Conservation (phyloP, 176 grass and related monocot genomes). For the Oryza punctata region DNA sequence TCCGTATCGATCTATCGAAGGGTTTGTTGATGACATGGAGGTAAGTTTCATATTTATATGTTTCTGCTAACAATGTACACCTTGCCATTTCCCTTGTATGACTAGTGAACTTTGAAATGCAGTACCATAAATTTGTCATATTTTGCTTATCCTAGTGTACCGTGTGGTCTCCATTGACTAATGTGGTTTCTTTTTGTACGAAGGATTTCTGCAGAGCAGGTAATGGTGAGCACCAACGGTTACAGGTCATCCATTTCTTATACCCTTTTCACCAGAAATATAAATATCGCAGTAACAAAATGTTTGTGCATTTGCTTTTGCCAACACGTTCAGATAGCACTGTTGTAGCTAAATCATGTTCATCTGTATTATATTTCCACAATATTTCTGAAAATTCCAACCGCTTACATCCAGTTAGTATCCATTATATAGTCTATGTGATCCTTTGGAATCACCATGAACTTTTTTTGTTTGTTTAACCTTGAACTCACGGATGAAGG, state of each 20-base stretch:
- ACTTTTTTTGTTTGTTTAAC: slow-evolving; percentile 13
- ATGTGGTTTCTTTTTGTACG: slow-evolving; percentile 26
- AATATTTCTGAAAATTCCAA: slow-evolving; percentile 15
- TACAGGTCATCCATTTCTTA: slow-evolving; percentile 60
- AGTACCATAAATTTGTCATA: background rate
- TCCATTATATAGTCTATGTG: background rate
- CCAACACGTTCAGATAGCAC: background rate
- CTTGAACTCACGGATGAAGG: background rate
- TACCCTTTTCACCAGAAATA: slow-evolving; percentile 9
- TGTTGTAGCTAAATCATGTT: slow-evolving; percentile 6
- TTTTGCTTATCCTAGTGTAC: background rate
- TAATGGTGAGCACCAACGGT: slow-evolving; percentile 63
- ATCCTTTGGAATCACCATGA: background rate
- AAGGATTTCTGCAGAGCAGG: slow-evolving; percentile 69
- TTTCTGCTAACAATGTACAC: slow-evolving; percentile 22
- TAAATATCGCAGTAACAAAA: background rate
- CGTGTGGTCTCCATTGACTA: slow-evolving; percentile 3
- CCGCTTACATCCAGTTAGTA: background rate
- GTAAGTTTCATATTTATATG: slow-evolving; percentile 45
- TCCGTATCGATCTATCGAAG: slow-evolving; percentile 81
- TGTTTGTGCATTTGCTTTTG: slow-evolving; percentile 23
- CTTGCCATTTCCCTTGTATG: slow-evolving; percentile 14
- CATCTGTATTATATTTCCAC: slow-evolving; percentile 15
- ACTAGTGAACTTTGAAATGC: background rate
- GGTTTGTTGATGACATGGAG: slow-evolving; percentile 85